Conservation (phyloP, 306 rosid species). For the Lotus japonicus region DNA sequence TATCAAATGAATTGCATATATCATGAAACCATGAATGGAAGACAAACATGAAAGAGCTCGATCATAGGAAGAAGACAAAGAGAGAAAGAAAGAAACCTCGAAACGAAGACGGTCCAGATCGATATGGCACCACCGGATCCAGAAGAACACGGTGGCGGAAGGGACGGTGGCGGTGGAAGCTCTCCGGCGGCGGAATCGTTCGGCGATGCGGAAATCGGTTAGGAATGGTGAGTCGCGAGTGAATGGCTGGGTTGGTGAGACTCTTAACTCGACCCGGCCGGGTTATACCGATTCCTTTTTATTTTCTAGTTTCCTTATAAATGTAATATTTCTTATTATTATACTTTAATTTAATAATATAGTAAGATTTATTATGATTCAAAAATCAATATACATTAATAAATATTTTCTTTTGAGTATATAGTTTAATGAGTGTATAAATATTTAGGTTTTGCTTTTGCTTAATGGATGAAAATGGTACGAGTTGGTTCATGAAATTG, state of each 20-base stretch:
- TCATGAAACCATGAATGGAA: conserved; percentile 1
- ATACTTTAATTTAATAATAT: no score
- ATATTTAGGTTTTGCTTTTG: not conserved
- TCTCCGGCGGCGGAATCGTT: conserved; percentile 27
- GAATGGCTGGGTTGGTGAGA: conserved; percentile 50
- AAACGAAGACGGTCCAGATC: conserved; percentile 18
- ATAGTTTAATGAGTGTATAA: not conserved
- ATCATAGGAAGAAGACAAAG: not conserved
- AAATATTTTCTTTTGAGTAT: not conserved
- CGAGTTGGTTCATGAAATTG: not conserved
- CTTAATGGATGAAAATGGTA: not conserved
- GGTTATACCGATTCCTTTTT: conserved; percentile 23
- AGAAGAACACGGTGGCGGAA: not conserved
- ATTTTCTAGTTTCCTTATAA: not conserved
- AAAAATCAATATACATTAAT: not conserved
- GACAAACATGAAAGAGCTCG: not conserved
- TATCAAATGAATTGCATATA: not conserved
- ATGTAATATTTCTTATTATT: not conserved
- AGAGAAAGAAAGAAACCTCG: conserved; percentile 18
- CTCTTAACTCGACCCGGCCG: conserved; percentile 71
- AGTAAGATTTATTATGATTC: not conserved
- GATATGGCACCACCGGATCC: not conserved
- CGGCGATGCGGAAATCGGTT: conserved; percentile 24
- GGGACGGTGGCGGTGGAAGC: not conserved
- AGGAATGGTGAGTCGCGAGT: conserved; percentile 64